A percentile compares a stretch with the other conserved stretches of the same genome.
Evolutionary conservation across 1,284 basidiomycete species (phyloP).

Genomic region (Ceratobasidium sp.): DNA sequence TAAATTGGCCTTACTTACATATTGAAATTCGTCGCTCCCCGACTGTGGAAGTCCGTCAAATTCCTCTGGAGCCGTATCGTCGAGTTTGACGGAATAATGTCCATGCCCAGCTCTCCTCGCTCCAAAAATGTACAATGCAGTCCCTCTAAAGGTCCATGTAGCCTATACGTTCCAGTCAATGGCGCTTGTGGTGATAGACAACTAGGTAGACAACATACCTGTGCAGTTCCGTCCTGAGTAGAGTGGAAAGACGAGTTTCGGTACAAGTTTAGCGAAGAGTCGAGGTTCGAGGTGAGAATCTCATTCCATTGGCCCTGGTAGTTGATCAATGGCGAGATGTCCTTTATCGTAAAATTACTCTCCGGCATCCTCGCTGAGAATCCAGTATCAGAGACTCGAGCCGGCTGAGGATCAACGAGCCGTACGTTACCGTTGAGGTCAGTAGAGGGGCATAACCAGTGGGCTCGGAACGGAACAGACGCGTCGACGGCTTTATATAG

Average conservation of each 20-base stretch:
- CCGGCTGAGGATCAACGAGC: neutral
- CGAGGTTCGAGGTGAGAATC: neutral
- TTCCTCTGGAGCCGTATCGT: neutral
- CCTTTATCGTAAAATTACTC: conserved; percentile 18
- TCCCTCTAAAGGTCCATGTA: conserved; percentile 9
- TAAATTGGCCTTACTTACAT: neutral
- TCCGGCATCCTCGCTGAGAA: neutral
- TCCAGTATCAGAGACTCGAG: neutral
- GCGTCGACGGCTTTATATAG: neutral
- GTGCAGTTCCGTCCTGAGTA: neutral
- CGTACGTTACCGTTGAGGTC: neutral
- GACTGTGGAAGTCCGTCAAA: conserved; percentile 20
- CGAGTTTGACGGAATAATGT: conserved; percentile 11
- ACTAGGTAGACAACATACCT: neutral
- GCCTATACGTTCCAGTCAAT: conserved; percentile 4
- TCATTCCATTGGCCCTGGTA: conserved; percentile 18
- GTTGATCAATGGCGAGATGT: conserved; percentile 15
- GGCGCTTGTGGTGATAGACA: neutral
- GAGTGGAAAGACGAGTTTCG: conserved; percentile 4
- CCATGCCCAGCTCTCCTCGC: conserved; percentile 23
- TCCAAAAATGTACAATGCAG: conserved; percentile 24
- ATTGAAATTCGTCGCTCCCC: neutral
- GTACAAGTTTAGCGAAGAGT: neutral
- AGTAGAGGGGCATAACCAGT: neutral
- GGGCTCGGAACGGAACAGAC: neutral